Percentiles rank a stretch among this genome's conserved stretches.
phyloP scores from a whole-genome alignment of 2,329 filamentous ascomycete species.

The Teratosphaeria viscida region DNA sequence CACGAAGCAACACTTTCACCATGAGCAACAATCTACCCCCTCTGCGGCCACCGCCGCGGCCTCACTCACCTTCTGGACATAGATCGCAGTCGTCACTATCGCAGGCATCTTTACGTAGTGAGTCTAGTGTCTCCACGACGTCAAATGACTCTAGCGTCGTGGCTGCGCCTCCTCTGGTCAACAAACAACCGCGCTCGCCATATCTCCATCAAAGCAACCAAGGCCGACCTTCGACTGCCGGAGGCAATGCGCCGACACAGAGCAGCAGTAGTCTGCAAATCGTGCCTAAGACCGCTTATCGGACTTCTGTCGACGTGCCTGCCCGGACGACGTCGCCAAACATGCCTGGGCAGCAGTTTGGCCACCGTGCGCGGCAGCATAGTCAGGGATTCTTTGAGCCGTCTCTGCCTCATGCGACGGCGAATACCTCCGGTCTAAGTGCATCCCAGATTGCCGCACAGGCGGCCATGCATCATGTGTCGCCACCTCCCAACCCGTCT shows the following conservation, averaged over 20 bases:
- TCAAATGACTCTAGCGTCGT: conserved; percentile 29
- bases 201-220: conserved; percentile 21
- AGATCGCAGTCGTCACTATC: conserved; percentile 25
- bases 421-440: conserved; percentile 32
- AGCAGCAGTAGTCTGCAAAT: conserved; percentile 26
- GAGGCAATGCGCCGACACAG: conserved; percentile 21
- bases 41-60: conserved; percentile 21
- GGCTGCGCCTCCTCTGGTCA: conserved; percentile 20
- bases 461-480: conserved; percentile 53
- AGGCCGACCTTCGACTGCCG: conserved; percentile 23
- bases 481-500: conserved; percentile 13
- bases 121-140: conserved; percentile 24
- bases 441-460: conserved; percentile 75
- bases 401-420: conserved; percentile 45
- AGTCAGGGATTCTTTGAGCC: conserved; percentile 70
- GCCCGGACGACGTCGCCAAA: conserved; percentile 18
- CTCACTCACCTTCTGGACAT: conserved; percentile 21
- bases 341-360: conserved; percentile 25
- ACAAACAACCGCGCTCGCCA: conserved; percentile 24
- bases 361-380: conserved; percentile 55
- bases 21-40: conserved; percentile 18
- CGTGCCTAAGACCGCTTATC: conserved; percentile 19
- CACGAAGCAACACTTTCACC: conserved; percentile 6
- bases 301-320: conserved; percentile 25
- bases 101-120: conserved; percentile 22